Percentiles rank a stretch among this genome's conserved stretches.
Evolutionary conservation across 2,329 filamentous ascomycete species (phyloP).

Genomic region (Sclerotinia minor): DNA sequence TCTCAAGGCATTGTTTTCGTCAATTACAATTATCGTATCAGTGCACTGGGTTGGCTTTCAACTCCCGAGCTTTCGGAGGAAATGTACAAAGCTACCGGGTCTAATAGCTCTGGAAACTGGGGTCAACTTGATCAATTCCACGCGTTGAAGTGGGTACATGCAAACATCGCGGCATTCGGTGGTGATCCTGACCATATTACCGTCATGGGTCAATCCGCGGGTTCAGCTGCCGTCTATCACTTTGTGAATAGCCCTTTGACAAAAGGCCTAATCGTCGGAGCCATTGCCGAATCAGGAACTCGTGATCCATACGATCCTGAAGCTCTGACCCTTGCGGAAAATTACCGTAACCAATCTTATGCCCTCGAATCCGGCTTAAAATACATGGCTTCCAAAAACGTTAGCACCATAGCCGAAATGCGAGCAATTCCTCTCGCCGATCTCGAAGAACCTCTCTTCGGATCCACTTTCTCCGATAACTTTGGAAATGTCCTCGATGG

Average conservation of each 20-base stretch:
- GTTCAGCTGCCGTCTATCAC: conserved; percentile 47
- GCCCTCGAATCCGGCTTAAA: conserved; percentile 23
- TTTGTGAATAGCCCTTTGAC: conserved; percentile 39
- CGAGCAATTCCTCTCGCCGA: conserved; percentile 6
- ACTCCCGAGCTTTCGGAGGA: conserved; percentile 37
- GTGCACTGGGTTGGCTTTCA: conserved; percentile 60
- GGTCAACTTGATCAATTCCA: conserved; percentile 61
- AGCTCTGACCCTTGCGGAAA: conserved; percentile 31
- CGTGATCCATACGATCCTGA: conserved; percentile 38
- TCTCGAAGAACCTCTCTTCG: conserved; percentile 13
- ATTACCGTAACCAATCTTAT: conserved; percentile 29
- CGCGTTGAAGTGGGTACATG: conserved; percentile 58
- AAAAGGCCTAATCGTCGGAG: conserved; percentile 35
- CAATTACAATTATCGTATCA: conserved; percentile 63
- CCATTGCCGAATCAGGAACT: conserved; percentile 38
- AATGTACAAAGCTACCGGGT: conserved; percentile 26
- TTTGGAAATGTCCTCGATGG: conserved; percentile 32
- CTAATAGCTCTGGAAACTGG: conserved; percentile 35
- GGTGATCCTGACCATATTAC: conserved; percentile 45
- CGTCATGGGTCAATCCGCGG: conserved; percentile 47
- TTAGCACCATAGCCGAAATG: conserved; percentile 31
- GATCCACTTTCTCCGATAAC: not conserved
- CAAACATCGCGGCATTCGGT: conserved; percentile 59
- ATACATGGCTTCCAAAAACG: conserved; percentile 31
- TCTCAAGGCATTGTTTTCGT: conserved; percentile 50